Evolutionary conservation across 2,329 filamentous ascomycete genomes (phyloP).

Genomic region (Fusarium sororula): DNA sequence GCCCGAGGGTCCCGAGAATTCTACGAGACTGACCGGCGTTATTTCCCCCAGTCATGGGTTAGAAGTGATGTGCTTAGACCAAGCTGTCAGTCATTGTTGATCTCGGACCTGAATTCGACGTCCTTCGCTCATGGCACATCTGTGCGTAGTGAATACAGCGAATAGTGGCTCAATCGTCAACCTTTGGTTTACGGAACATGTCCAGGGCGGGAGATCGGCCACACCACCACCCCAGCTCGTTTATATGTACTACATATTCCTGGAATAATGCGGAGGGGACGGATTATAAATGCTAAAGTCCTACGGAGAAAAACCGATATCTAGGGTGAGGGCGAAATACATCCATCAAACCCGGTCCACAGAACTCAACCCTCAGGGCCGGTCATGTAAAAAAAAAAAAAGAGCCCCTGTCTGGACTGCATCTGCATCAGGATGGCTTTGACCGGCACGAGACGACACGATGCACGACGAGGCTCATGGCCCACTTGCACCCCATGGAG

Average conservation of each 20-base stretch:
- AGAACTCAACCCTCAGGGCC: conserved; percentile 34
- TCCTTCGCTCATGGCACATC: not conserved
- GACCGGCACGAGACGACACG: conserved; percentile 32
- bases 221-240: not conserved
- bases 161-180: not conserved
- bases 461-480: conserved; percentile 7
- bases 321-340: not conserved
- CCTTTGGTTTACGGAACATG: not conserved
- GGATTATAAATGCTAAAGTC: not conserved
- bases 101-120: not conserved
- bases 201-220: conserved; percentile 27
- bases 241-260: not conserved
- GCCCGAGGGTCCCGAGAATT: not conserved
- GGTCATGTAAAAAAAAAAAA: conserved; percentile 10
- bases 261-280: conserved; percentile 1
- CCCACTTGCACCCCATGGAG: conserved; percentile 35
- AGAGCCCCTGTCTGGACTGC: conserved; percentile 9
- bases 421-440: conserved; percentile 23
- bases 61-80: not conserved
- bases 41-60: not conserved
- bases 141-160: not conserved
- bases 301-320: not conserved
- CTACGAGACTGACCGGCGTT: not conserved
- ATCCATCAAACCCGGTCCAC: conserved; percentile 16
- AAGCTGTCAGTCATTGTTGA: not conserved